phyloP scores from a whole-genome alignment of 2,329 filamentous ascomycete species.

The Chaetothyriales sp. region DNA sequence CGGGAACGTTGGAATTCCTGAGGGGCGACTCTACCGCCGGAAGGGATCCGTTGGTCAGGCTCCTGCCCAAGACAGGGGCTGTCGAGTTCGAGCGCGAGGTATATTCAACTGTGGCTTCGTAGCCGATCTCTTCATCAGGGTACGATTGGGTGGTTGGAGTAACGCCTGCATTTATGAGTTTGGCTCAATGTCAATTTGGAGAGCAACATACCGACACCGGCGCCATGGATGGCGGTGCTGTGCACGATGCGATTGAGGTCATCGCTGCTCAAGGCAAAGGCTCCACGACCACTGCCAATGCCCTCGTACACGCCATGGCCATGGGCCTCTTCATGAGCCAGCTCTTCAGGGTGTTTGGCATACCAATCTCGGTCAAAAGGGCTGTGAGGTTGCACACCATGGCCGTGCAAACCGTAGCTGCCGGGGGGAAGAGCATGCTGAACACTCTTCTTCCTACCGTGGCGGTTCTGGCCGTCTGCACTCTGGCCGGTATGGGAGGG shows the following conservation, averaged over 20 bases:
- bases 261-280: slow-evolving; percentile 76
- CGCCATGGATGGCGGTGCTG: slow-evolving; percentile 42
- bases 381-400: slow-evolving; percentile 59
- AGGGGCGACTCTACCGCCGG: slow-evolving; percentile 36
- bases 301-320: slow-evolving; percentile 45
- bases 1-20: slow-evolving; percentile 35
- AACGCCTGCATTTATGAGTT: slow-evolving; percentile 38
- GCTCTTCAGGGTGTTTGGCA: slow-evolving; percentile 72
- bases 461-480: slow-evolving; percentile 35
- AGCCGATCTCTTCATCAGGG: slow-evolving; percentile 81
- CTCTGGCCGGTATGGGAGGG: slow-evolving; percentile 13
- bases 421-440: slow-evolving; percentile 64
- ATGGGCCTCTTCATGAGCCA: slow-evolving; percentile 52
- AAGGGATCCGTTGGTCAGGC: slow-evolving; percentile 31
- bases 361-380: slow-evolving; percentile 87
- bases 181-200: background rate
- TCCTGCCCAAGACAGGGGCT: slow-evolving; percentile 25
- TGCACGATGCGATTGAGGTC: slow-evolving; percentile 82
- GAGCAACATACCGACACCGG: slow-evolving; percentile 36
- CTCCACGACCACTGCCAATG: slow-evolving; percentile 44
- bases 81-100: slow-evolving; percentile 56
- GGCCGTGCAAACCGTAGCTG: slow-evolving; percentile 85
- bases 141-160: slow-evolving; percentile 51
- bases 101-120: slow-evolving; percentile 74
- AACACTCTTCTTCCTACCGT: slow-evolving; percentile 57